Conservation (phyloP, 306 rosid species). For the Trichosanthes cucumerina region DNA sequence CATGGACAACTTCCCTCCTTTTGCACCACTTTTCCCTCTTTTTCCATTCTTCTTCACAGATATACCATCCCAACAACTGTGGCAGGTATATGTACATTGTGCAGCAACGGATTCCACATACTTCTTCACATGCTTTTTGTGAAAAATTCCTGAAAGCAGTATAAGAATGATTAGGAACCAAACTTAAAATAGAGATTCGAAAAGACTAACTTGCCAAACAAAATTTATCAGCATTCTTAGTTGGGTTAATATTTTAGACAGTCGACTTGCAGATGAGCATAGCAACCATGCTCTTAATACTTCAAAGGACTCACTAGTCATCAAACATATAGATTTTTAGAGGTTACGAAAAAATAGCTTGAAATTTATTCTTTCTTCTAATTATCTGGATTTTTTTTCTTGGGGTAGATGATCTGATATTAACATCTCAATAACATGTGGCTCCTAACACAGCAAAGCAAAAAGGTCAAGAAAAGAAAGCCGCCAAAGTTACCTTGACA, state of each 20-base stretch:
- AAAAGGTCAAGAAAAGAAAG: slow-evolving; percentile 11
- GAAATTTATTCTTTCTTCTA: not conserved
- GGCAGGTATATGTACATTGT: slow-evolving; percentile 50
- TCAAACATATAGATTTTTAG: not conserved
- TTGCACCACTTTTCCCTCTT: slow-evolving; percentile 32
- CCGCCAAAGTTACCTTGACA: slow-evolving; percentile 50
- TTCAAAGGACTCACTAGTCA: not conserved
- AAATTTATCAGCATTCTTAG: not conserved
- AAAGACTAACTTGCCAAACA: not conserved
- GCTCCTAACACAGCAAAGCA: not conserved
- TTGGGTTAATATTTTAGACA: not conserved
- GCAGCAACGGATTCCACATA: slow-evolving; percentile 40
- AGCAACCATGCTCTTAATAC: not conserved
- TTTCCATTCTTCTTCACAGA: slow-evolving; percentile 30
- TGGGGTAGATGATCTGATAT: not conserved
- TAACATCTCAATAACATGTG: not conserved
- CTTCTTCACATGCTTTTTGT: slow-evolving; percentile 76
- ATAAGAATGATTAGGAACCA: not conserved
- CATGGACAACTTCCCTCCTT: slow-evolving; percentile 31
- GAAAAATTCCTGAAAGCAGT: slow-evolving; percentile 57
- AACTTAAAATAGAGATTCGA: not conserved
- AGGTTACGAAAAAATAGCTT: not conserved
- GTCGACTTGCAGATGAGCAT: not conserved
- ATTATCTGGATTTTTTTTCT: not conserved
- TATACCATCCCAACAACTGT: slow-evolving; percentile 47